Conservation (phyloP, 2,329 filamentous ascomycete species). For the Rhexocercosporidium sp. region DNA sequence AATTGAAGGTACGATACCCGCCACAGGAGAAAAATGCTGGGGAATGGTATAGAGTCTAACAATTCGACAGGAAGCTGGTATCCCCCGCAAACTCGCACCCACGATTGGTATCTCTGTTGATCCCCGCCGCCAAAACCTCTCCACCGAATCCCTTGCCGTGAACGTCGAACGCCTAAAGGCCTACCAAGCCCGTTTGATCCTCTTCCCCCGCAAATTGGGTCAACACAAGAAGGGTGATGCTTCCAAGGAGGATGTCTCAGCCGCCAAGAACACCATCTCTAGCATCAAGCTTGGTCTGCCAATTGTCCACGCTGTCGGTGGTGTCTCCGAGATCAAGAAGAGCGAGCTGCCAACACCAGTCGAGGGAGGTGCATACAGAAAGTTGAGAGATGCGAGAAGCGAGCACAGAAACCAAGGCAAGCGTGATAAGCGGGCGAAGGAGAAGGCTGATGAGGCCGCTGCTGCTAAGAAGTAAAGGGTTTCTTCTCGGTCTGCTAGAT, state of each 20-base stretch:
- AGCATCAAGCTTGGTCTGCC: constrained; percentile 68
- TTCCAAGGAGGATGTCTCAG: constrained; percentile 76
- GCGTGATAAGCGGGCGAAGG: constrained; percentile 92
- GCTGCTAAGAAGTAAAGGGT: constrained; percentile 74
- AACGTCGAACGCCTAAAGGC: constrained; percentile 98
- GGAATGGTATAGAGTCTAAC: constrained; percentile 26
- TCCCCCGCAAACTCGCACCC: constrained; percentile 89
- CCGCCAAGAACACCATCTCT: constrained; percentile 64
- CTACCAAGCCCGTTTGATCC: constrained; percentile 94
- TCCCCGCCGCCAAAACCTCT: constrained; percentile 94
- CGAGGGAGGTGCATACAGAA: constrained; percentile 86
- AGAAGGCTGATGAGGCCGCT: constrained; percentile 81
- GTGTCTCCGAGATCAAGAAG: constrained; percentile 79
- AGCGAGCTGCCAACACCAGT: constrained; percentile 74
- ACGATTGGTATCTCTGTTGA: constrained; percentile 99
- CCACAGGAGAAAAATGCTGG: constrained; percentile 2
- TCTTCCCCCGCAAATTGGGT: constrained; percentile 95
- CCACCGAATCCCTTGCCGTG: constrained; percentile 89
- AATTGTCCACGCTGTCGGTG: constrained; percentile 70
- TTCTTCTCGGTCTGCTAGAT: constrained; percentile 33
- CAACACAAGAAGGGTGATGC: constrained; percentile 93
- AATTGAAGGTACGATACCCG: constrained; percentile 83
- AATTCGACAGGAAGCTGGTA: constrained; percentile 82
- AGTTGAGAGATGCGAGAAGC: constrained; percentile 82
- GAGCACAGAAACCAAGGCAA: constrained; percentile 81